Base-by-base conservation (phyloP, 108 stramenopile species). In the Stephanodiscus triporus region DNA sequence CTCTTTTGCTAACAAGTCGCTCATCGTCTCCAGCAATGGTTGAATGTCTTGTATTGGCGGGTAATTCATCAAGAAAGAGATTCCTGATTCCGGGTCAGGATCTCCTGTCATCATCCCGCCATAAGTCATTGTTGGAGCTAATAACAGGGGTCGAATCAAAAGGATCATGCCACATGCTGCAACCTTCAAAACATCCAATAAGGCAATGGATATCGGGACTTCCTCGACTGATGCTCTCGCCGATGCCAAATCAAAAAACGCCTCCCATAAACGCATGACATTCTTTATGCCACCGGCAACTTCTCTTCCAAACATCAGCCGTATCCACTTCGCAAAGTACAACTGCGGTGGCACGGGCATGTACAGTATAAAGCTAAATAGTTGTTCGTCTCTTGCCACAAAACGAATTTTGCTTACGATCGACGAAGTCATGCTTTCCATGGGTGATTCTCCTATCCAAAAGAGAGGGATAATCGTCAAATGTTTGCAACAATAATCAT, bases 221-320 rank as follows among this genome's bases (percentile, higher is more conserved):
- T 63, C 60, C 30, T 66, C 77, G 20, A 47, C 40, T 13, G 59
- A 63, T 36, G 73, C 56, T 32, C 43, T 73, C 11, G 27, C 66
- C 16, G 66, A 66, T 22, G 78, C 78, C 20, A 79, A 68, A 54
- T 80, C 84, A 43, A 89, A 86, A 69, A 91, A 85, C 30, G 43
- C 71, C 73, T 86, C 85, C 85, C 82, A 86, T 29, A 86, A 60
- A 17, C 58, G 32, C 82, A 86, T 38, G 20, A 83, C 85, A 56
- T 50, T 20, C 4, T 78, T 48, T 51, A 82, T 68, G 6, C 78
- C 78, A 5, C 82, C 77, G 6, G 72, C 40, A 13, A 83, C 82
- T 68, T 94, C 94, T 66, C 94, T 64, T 2, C 84, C 86, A 74
- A 90, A 92, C 84, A 95, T 76, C 8, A 95, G 77, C 9, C 91